phyloP scores from a whole-genome alignment of 139 green algal species.

The Asterochloris erici region DNA sequence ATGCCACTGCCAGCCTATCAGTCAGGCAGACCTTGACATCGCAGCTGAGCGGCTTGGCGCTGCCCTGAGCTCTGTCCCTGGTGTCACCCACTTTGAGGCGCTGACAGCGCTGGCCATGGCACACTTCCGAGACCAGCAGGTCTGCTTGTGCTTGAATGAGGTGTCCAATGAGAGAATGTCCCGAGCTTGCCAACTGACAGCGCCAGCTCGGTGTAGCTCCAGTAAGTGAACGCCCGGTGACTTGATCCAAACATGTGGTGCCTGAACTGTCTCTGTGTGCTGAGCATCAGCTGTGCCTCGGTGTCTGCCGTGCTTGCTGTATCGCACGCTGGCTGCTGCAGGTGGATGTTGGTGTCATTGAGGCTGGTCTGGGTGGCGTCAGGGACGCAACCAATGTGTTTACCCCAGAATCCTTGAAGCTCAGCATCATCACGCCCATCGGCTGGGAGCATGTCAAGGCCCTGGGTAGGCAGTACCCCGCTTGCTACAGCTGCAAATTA shows the following conservation, averaged over 20 bases:
- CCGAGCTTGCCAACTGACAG: background rate
- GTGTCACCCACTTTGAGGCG: slow-evolving; percentile 81
- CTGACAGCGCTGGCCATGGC: slow-evolving; percentile 72
- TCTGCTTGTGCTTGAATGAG: background rate
- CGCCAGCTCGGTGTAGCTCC: background rate
- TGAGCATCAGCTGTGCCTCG: background rate
- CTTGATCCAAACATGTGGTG: background rate
- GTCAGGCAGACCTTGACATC: slow-evolving; percentile 13
- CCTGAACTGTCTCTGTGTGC: background rate
- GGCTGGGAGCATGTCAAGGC: slow-evolving; percentile 68
- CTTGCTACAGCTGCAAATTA: background rate
- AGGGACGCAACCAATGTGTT: slow-evolving; percentile 88
- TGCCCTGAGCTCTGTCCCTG: slow-evolving; percentile 6
- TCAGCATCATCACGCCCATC: slow-evolving; percentile 43
- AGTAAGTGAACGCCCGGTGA: background rate
- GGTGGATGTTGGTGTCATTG: slow-evolving; percentile 76
- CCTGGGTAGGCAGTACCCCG: slow-evolving; percentile 38
- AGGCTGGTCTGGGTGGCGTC: slow-evolving; percentile 77
- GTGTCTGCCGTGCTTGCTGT: background rate
- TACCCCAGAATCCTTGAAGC: slow-evolving; percentile 26
- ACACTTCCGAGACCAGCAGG: slow-evolving; percentile 61
- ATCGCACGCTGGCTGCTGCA: background rate
- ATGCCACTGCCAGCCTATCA: slow-evolving; percentile 32
- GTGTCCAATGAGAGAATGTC: background rate
- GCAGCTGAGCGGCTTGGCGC: slow-evolving; percentile 24